Conservation (phyloP, 2,329 filamentous ascomycete genomes). For the Boeremia lycopersici region DNA sequence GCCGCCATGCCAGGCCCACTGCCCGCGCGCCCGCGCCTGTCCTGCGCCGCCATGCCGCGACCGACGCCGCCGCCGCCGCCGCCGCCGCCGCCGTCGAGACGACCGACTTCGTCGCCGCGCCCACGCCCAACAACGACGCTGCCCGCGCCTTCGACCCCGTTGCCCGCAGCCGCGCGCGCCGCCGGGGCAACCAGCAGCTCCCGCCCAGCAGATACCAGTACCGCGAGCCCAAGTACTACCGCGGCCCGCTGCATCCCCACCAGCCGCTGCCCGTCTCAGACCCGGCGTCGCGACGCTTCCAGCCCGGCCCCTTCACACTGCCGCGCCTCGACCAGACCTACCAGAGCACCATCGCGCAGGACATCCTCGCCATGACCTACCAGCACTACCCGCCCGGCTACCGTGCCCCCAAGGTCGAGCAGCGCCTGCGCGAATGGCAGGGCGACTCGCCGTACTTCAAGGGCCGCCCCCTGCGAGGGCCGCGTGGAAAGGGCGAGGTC, state of each 20-base stretch:
- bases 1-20: slow-evolving; percentile 32
- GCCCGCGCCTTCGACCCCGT: slow-evolving; percentile 58
- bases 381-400: slow-evolving; percentile 82
- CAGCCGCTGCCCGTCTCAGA: slow-evolving; percentile 87
- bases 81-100: slow-evolving; percentile 56
- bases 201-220: slow-evolving; percentile 82
- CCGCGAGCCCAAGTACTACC: slow-evolving; percentile 91
- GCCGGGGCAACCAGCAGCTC: slow-evolving; percentile 49
- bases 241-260: slow-evolving; percentile 90
- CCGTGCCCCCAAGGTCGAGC: slow-evolving; percentile 60
- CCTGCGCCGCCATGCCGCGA: slow-evolving; percentile 55
- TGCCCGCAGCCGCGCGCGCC: slow-evolving; percentile 51
- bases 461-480: slow-evolving; percentile 83
- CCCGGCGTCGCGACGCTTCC: slow-evolving; percentile 83
- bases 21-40: slow-evolving; percentile 26
- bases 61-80: slow-evolving; percentile 52
- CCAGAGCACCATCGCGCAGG: slow-evolving; percentile 81
- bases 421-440: slow-evolving; percentile 83
- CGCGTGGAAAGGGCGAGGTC: slow-evolving; percentile 75
- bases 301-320: slow-evolving; percentile 87
- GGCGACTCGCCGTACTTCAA: slow-evolving; percentile 93
- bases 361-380: slow-evolving; percentile 89
- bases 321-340: slow-evolving; percentile 90
- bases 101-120: slow-evolving; percentile 52
- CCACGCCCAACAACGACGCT: slow-evolving; percentile 48